A percentile compares a stretch with the other conserved stretches of the same genome.
Conservation (phyloP, 2,329 filamentous ascomycete genomes). For the Tolypocladium sp. region DNA sequence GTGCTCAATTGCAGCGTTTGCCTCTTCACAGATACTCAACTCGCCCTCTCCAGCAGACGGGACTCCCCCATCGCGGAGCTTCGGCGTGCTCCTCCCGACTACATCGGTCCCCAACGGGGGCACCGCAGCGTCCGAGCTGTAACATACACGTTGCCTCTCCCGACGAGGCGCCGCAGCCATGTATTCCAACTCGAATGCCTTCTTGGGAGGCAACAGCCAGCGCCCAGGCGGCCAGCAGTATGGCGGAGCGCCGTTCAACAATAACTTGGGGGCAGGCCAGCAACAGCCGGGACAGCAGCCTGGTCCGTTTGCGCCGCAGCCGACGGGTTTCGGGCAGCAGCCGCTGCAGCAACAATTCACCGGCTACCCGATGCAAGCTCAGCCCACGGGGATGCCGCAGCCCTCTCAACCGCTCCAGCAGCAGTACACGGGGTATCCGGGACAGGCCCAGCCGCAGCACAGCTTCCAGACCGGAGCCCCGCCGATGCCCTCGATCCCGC, state of each 20-base stretch:
- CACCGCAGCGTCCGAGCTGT: neutral
- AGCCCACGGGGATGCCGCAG: constrained; percentile 40
- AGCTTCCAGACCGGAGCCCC: constrained; percentile 52
- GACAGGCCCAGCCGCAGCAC: constrained; percentile 42
- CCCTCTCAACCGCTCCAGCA: constrained; percentile 51
- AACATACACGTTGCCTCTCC: neutral
- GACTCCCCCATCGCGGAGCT: neutral
- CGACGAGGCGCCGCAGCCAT: constrained; percentile 37
- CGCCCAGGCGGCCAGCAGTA: constrained; percentile 55
- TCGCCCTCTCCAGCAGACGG: neutral
- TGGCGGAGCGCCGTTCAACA: constrained; percentile 27
- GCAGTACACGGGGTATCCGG: constrained; percentile 59
- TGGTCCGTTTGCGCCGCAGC: constrained; percentile 47
- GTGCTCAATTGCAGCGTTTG: constrained; percentile 4
- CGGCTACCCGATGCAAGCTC: constrained; percentile 45
- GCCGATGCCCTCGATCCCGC: constrained; percentile 49
- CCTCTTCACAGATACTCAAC: neutral
- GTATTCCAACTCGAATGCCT: constrained; percentile 87
- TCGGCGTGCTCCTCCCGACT: neutral
- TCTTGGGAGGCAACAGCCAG: constrained; percentile 68
- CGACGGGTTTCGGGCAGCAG: constrained; percentile 48
- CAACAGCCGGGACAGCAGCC: constrained; percentile 34
- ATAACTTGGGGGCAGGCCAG: constrained; percentile 43
- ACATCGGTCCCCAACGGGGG: neutral
- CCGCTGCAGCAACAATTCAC: constrained; percentile 49